Evolutionary conservation across 164 flowering plant species (phyloP), one percentile per base, ranked within the genome.

Genomic region (Stephania yunnanensis): DNA sequence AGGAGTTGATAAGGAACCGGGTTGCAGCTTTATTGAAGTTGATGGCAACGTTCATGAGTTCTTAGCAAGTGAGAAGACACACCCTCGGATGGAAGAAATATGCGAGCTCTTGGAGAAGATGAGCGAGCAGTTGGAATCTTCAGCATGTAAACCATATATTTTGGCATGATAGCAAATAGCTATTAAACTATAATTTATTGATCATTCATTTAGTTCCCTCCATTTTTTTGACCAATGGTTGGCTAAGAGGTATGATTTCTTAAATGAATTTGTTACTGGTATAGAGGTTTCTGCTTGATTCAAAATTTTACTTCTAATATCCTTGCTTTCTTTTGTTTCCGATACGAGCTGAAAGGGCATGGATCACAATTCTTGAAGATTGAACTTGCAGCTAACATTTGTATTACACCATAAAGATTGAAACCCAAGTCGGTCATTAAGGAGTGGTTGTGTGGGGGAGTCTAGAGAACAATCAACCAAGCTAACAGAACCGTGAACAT

Each of bases 21-120:
- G 95, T 4, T 87, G 92, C 77, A 91, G 92, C 82, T 88, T 85
- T 19, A 77, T 89, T 70, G 84, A 85, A 85, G 75, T 91, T 45
- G 70, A 84, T 79, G 90, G 92, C 25, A 71, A 64, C 30, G 84
- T 85, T 75, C 86, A 88, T 65, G 95, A 88, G 85, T 91, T 91
- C 77, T 53, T 90, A 75, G 92, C 95, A 7, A 90, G 91, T 52
- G 92, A 88, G 77, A 85, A 79, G 74, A 83, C 81, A 71, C 92
- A 89, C 70, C 84, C 81, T 2, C 72, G 73, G 15, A 82, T 87
- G 81, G 83, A 76, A 31, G 84, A 83, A 69, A 79, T 89, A 68
- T 53, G 67, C 22, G 25, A 19, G 10, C 17, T 81, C 19, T 78
- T 86, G 84, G 75, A 77, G 81, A 73, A 80, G 81, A 78, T 87